These are phyloP conservation scores for Narthecium ossifragum DNA, from an alignment of 106 monocot species.

Conservation along the genomic window DNA sequence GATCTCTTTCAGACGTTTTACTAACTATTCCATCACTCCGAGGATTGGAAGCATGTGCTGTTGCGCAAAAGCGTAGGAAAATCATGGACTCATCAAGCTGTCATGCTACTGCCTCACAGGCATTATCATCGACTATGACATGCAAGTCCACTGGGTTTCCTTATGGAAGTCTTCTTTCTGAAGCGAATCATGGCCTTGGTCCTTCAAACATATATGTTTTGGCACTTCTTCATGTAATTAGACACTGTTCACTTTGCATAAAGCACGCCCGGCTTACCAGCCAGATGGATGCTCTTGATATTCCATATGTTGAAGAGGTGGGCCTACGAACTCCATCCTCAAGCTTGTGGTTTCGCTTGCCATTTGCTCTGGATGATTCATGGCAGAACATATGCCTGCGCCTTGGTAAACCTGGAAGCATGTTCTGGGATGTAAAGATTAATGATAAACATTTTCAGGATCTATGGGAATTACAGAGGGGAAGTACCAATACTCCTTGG, in stretches of 20 bases:
- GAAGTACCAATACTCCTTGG: slow-evolving; percentile 67
- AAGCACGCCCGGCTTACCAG: slow-evolving; percentile 90
- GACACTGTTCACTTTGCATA: slow-evolving; percentile 90
- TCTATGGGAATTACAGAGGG: slow-evolving; percentile 78
- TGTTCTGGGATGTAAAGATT: slow-evolving; percentile 95
- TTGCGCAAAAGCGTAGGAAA: slow-evolving; percentile 51
- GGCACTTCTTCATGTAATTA: slow-evolving; percentile 76
- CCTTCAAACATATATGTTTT: slow-evolving; percentile 61
- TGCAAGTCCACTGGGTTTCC: slow-evolving; percentile 25
- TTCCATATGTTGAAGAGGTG: slow-evolving; percentile 95
- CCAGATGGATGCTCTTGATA: slow-evolving; percentile 94
- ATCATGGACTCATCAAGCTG: slow-evolving; percentile 19
- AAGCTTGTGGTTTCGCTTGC: slow-evolving; percentile 81
- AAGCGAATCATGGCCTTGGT: slow-evolving; percentile 44
- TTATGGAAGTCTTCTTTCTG: slow-evolving; percentile 58
- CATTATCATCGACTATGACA: slow-evolving; percentile 16
- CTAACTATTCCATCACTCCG: slow-evolving; percentile 44
- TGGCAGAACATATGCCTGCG: slow-evolving; percentile 87
- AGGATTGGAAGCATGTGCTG: slow-evolving; percentile 20
- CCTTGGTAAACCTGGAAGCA: slow-evolving; percentile 91
- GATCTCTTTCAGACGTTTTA: slow-evolving; percentile 57
- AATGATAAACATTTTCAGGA: slow-evolving; percentile 87
- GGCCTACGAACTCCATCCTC: slow-evolving; percentile 60
- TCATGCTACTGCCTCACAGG: slow-evolving; percentile 10
- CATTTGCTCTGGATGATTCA: slow-evolving; percentile 70